These are phyloP conservation scores for Lentinula raphanica DNA, from an alignment of 768 basidiomycete species.

Conservation along the genomic window DNA sequence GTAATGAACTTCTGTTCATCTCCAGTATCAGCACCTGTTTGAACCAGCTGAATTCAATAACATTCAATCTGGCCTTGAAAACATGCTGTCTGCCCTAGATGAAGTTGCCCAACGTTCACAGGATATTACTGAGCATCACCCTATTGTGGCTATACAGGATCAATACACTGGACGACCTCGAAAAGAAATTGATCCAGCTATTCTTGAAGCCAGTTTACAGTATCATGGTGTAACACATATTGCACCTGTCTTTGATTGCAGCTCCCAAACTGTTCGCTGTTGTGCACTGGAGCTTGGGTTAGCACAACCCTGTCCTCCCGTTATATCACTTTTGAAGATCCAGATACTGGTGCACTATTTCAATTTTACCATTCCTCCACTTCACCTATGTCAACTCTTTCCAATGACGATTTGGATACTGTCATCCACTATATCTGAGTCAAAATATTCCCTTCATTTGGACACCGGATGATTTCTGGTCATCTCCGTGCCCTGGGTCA, in stretches of 20 bases:
- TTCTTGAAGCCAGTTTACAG: constrained; percentile 17
- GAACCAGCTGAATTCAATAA: not conserved
- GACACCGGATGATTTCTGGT: constrained; percentile 16
- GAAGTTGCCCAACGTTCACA: not conserved
- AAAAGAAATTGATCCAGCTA: constrained; percentile 17
- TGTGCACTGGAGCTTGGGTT: constrained; percentile 21
- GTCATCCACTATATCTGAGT: constrained; percentile 14
- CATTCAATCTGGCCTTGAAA: not conserved
- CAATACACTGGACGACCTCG: constrained; percentile 14
- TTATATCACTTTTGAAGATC: constrained; percentile 11
- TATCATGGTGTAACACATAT: constrained; percentile 18
- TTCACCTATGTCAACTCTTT: constrained; percentile 14
- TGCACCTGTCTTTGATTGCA: constrained; percentile 14
- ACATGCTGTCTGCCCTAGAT: not conserved
- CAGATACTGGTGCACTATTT: constrained; percentile 4
- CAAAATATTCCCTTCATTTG: constrained; percentile 17
- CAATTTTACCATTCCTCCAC: constrained; percentile 12
- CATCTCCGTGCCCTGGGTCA: constrained; percentile 12
- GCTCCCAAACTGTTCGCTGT: constrained; percentile 18
- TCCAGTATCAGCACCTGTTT: not conserved
- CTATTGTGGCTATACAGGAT: not conserved
- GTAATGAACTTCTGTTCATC: not conserved
- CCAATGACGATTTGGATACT: constrained; percentile 17
- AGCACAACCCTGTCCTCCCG: constrained; percentile 16
- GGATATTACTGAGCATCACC: not conserved